Evolutionary conservation across 2,329 filamentous ascomycete genomes (phyloP).

Genomic region (Clarireedia homoeocarpa): DNA sequence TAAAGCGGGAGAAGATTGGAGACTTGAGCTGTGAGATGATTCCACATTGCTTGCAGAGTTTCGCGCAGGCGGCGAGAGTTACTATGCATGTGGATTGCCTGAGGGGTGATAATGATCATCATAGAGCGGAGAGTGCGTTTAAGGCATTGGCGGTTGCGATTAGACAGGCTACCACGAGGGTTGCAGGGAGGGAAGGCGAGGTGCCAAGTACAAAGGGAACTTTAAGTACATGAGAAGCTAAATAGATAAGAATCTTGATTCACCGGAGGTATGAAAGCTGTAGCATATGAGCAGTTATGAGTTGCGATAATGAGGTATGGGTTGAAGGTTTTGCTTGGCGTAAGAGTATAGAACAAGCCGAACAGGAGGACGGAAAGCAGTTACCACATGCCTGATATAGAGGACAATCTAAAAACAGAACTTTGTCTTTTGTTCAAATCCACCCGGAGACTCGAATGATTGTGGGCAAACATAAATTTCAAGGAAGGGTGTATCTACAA

Average conservation of each 20-base stretch:
- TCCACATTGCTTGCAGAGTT: constrained; percentile 89
- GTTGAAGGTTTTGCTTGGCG: no score
- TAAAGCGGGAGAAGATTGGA: constrained; percentile 87
- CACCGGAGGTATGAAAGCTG: no score
- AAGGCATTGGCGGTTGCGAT: constrained; percentile 90
- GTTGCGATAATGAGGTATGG: no score
- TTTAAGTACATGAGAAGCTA: constrained; percentile 45
- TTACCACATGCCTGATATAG: no score
- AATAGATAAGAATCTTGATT: not conserved
- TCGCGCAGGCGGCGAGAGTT: constrained; percentile 80
- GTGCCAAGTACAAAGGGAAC: constrained; percentile 96
- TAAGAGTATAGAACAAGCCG: no score
- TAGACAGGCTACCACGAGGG: constrained; percentile 64
- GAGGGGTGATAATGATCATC: constrained; percentile 88
- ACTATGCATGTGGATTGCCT: constrained; percentile 95
- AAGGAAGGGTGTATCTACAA: not conserved
- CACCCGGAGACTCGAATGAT: not conserved
- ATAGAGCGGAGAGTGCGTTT: constrained; percentile 92
- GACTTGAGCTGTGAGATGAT: constrained; percentile 95
- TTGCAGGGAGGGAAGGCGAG: constrained; percentile 80
- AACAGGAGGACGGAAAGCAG: no score
- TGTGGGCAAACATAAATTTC: not conserved
- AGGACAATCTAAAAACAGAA: no score
- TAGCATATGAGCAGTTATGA: no score
- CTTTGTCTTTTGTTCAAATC: not conserved